These are phyloP conservation scores for Umbellularia californica DNA, from an alignment of 164 flowering plant species.

Conservation along the genomic window DNA sequence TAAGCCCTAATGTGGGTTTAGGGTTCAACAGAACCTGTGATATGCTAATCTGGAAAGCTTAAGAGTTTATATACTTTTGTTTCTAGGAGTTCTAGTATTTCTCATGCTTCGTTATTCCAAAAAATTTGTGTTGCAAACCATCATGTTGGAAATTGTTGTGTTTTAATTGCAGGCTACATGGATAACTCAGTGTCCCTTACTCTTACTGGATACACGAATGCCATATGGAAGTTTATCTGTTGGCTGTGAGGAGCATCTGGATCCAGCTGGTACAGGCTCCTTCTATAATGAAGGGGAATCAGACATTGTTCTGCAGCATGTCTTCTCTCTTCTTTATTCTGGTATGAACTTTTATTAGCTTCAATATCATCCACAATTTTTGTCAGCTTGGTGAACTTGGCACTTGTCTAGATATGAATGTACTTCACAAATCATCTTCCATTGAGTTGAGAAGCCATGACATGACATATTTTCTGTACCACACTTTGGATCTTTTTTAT, in stretches of 20 bases:
- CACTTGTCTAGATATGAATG: too few relatives aligned
- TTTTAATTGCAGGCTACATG: conserved; percentile 68
- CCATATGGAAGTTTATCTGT: conserved; percentile 83
- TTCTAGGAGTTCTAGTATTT: not conserved
- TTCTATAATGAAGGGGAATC: conserved; percentile 96
- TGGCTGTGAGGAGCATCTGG: conserved; percentile 87
- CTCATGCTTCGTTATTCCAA: not conserved
- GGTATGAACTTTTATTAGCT: conserved; percentile 34
- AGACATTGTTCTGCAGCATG: conserved; percentile 81
- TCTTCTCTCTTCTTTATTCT: conserved; percentile 62
- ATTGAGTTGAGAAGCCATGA: too few relatives aligned
- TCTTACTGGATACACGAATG: conserved; percentile 89
- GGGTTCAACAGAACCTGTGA: too few relatives aligned
- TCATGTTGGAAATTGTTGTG: not conserved
- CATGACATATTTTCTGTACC: too few relatives aligned
- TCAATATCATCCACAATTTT: too few relatives aligned
- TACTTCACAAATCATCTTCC: too few relatives aligned
- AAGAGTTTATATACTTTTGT: not conserved
- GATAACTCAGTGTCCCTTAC: conserved; percentile 87
- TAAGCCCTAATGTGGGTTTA: too few relatives aligned
- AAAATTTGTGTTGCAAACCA: not conserved
- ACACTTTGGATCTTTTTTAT: too few relatives aligned
- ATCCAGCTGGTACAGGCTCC: conserved; percentile 94
- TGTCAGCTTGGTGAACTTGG: too few relatives aligned
- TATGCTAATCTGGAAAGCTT: not conserved